Conservation (phyloP, 176 grass and related monocot species). For the Eragrostis nindensis region DNA sequence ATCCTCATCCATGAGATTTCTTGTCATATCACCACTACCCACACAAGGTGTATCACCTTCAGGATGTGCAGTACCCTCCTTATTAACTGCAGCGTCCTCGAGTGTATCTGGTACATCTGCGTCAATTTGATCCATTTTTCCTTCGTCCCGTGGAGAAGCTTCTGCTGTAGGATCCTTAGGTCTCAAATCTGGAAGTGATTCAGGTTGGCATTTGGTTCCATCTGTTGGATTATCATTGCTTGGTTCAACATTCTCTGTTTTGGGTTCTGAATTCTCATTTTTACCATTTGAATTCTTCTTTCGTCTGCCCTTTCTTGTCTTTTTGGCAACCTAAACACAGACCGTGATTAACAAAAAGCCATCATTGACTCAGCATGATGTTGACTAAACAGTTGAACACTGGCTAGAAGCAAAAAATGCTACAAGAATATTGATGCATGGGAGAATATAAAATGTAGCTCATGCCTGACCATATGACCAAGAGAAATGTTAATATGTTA, state of each 20-base stretch:
- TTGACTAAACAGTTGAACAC: too few species aligned
- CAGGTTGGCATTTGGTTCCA: constrained; percentile 41
- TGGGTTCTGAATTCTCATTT: constrained; percentile 34
- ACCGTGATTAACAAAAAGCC: constrained; percentile 4
- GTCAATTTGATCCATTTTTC: constrained; percentile 28
- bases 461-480: background rate
- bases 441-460: background rate
- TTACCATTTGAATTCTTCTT: constrained; percentile 56
- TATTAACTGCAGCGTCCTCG: constrained; percentile 41
- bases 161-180: constrained; percentile 28
- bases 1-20: constrained; percentile 48
- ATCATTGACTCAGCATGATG: constrained; percentile 27
- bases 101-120: constrained; percentile 47
- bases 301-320: constrained; percentile 75
- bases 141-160: constrained; percentile 28
- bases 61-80: constrained; percentile 33
- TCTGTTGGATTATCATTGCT: constrained; percentile 35
- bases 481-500: constrained; percentile 9
- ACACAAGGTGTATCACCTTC: constrained; percentile 40
- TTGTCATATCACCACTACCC: constrained; percentile 42
- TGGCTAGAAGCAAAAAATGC: constrained; percentile 20
- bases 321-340: constrained; percentile 85
- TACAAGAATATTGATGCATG: constrained; percentile 22
- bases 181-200: constrained; percentile 50
- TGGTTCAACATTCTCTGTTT: constrained; percentile 40